Evolutionary conservation across 2,329 filamentous ascomycete species (phyloP).

Genomic region (Sporothrix humicola): DNA sequence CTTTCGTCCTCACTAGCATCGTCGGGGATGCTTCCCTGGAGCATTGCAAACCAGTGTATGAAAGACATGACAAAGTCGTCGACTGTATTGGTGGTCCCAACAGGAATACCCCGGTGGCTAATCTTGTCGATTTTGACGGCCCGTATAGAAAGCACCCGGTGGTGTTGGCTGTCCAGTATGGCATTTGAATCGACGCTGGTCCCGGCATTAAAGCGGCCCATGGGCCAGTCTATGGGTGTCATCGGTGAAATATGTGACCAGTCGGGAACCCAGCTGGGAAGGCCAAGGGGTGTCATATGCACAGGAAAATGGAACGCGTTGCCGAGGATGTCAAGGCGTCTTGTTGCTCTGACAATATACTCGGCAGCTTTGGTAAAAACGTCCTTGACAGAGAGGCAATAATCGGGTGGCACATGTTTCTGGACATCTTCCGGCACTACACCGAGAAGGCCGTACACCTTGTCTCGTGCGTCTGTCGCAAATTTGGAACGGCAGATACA

Average conservation of each 20-base stretch:
- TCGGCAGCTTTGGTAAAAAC: conserved; percentile 31
- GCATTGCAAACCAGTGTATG: conserved; percentile 27
- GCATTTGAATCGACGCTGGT: not conserved
- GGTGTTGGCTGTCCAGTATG: not conserved
- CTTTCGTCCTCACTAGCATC: not conserved
- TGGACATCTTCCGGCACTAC: conserved; percentile 26
- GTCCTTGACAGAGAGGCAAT: conserved; percentile 30
- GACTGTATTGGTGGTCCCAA: not conserved
- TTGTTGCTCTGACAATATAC: conserved; percentile 27
- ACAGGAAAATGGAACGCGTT: conserved; percentile 4
- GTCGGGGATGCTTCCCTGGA: not conserved
- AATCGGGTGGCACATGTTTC: conserved; percentile 31
- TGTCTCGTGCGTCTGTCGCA: conserved; percentile 22
- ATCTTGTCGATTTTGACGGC: not conserved
- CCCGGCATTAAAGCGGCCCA: not conserved
- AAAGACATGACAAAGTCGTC: conserved; percentile 27
- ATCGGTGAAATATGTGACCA: conserved; percentile 19
- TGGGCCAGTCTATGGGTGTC: not conserved
- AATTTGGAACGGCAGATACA: conserved; percentile 11
- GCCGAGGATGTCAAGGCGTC: not conserved
- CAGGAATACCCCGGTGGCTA: not conserved
- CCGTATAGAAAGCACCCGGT: not conserved
- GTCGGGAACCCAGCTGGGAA: conserved; percentile 23
- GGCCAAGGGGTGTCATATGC: not conserved
- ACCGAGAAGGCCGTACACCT: conserved; percentile 24